Base-by-base conservation (phyloP, 768 basidiomycete species). In the Collybiopsis confluens region DNA sequence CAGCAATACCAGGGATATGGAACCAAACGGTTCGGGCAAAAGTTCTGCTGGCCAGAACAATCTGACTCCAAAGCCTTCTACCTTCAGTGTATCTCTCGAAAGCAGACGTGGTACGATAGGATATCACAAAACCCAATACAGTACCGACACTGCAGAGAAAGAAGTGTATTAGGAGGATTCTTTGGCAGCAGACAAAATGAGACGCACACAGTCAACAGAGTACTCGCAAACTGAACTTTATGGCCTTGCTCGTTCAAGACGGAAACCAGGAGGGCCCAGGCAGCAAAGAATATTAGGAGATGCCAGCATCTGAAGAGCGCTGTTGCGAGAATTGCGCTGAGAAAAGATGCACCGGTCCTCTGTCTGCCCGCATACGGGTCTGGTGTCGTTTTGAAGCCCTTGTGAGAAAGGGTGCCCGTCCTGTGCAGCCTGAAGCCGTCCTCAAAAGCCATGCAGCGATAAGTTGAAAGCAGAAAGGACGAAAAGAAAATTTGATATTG, bases 61-160 rank as follows among this genome's bases (percentile, higher is more conserved):
- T 83, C 56, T 83, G 79, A 2, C 83, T 83, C 87, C 87, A 89
- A 4, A 81, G 68, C 47, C 76, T 69, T 50, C 87, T 69, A 21
- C 87, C 87, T 60, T 89, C 86, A 53, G 88, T 88, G 65, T 88
- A 88, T n/a, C 85, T 71, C 64, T 87, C 85, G 59, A 86, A 87
- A 36, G 83, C 85, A 3, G 85, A 82, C 10, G 83, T 87, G 9
- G 86, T 87, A 54, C 85, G 65, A 64, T 85, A 86, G 0, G 85
- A 85, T 48, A 88, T 81, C 33, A 88, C 79, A 58, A 88, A 88
- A 75, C 86, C 87, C 21, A 88, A 72, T 1, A 88, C 83, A 3
- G 85, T 86, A 75, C 87, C 76, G 45, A 75, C 59, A 18, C 70
- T 77, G 57, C 3, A 40, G 4, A 45, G n/a, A 3, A 36, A n/a